Evolutionary conservation across 1,284 basidiomycete genomes (phyloP).

Genomic region (Austropuccinia psidii): DNA sequence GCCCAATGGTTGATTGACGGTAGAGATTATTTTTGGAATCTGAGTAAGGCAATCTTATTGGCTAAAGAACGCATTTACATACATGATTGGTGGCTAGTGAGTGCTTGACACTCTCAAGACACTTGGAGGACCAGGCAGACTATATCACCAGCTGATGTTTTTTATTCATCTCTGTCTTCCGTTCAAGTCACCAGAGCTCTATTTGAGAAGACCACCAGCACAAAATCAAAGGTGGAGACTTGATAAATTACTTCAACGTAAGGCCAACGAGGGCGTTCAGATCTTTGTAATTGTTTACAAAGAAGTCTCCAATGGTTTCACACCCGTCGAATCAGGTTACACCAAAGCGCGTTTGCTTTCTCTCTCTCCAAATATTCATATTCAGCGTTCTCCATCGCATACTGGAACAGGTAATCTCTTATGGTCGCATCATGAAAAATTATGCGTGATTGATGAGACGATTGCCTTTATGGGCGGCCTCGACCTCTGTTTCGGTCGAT

Average conservation of each 20-base stretch:
- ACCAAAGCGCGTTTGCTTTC: slow-evolving; percentile 77
- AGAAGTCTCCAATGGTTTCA: slow-evolving; percentile 95
- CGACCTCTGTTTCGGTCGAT: slow-evolving; percentile 62
- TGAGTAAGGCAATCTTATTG: slow-evolving; percentile 84
- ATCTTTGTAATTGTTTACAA: slow-evolving; percentile 94
- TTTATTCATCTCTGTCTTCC: not conserved
- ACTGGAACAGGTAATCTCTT: slow-evolving; percentile 96
- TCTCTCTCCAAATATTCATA: slow-evolving; percentile 86
- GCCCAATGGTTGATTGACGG: slow-evolving; percentile 99
- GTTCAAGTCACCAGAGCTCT: slow-evolving; percentile 30
- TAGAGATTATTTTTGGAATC: slow-evolving; percentile 93
- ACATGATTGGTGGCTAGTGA: slow-evolving; percentile 77
- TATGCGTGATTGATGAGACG: slow-evolving; percentile 94
- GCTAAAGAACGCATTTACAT: slow-evolving; percentile 71
- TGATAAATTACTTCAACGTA: slow-evolving; percentile 77
- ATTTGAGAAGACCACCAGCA: slow-evolving; percentile 44
- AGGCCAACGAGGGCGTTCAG: slow-evolving; percentile 92
- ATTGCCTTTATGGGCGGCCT: slow-evolving; percentile 98
- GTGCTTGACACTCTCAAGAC: slow-evolving; percentile 53
- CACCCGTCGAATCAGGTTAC: slow-evolving; percentile 60
- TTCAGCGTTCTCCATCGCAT: slow-evolving; percentile 94
- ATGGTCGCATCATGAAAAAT: slow-evolving; percentile 98
- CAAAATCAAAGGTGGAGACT: slow-evolving; percentile 63
- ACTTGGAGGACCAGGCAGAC: not conserved
- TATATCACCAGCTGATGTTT: not conserved